Percentiles rank a stretch among this genome's conserved stretches.
These are phyloP conservation scores for Hypoxylon perforatum DNA, from an alignment of 495 filamentous ascomycete species.

Conservation along the genomic window DNA sequence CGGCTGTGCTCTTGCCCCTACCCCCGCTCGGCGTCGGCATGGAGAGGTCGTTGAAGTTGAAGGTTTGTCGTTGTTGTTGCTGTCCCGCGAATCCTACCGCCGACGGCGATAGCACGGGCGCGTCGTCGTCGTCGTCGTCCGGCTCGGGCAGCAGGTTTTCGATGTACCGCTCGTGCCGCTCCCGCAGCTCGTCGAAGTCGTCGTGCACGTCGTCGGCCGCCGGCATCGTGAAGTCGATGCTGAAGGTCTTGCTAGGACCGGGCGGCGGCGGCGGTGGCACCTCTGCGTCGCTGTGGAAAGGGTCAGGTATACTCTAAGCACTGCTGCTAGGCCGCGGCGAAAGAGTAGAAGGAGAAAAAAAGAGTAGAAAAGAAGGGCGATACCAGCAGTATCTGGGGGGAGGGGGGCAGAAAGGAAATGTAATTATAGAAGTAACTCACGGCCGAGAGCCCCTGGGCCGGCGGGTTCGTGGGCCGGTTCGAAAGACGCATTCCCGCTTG, in stretches of 20 bases:
- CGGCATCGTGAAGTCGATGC: slow-evolving; percentile 60
- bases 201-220: slow-evolving; percentile 44
- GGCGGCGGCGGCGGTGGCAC: slow-evolving; percentile 44
- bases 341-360: background rate
- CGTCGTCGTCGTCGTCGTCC: slow-evolving; percentile 33
- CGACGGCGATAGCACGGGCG: slow-evolving; percentile 23
- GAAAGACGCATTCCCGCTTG: slow-evolving; percentile 61
- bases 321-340: background rate
- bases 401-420: background rate
- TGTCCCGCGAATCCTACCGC: too few species aligned
- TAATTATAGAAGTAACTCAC: slow-evolving; percentile 47
- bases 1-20: slow-evolving; percentile 19
- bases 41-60: slow-evolving; percentile 47
- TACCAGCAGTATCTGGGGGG: background rate
- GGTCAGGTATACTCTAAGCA: slow-evolving; percentile 17
- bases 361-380: background rate
- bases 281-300: slow-evolving; percentile 26
- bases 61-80: slow-evolving; percentile 16
- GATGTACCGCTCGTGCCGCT: slow-evolving; percentile 51
- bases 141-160: slow-evolving; percentile 44
- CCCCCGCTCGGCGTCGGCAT: slow-evolving; percentile 37
- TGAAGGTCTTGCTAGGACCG: slow-evolving; percentile 61
- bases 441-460: slow-evolving; percentile 49
- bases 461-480: slow-evolving; percentile 56
- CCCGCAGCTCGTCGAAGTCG: slow-evolving; percentile 49